phyloP scores from a whole-genome alignment of 73 alveolate genomes.

The Symbiodinium pilosum region DNA sequence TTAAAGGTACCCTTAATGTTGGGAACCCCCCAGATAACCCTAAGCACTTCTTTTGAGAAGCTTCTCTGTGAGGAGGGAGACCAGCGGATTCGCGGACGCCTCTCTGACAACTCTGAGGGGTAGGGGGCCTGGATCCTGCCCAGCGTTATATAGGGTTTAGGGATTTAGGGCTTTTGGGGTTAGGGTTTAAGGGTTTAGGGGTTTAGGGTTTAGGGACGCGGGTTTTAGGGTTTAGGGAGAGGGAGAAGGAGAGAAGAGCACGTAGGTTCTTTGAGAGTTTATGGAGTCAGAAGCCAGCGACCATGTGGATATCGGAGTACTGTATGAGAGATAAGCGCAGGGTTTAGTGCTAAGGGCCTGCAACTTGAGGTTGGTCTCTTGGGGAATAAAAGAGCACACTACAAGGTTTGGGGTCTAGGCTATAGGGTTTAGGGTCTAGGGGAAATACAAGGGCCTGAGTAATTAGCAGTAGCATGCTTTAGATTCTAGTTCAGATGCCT shows the following conservation, averaged over 20 bases:
- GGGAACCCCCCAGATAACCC: no score
- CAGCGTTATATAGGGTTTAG: not conserved
- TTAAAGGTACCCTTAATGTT: not conserved
- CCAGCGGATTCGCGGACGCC: constrained; percentile 90
- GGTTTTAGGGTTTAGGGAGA: not conserved
- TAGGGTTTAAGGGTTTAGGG: not conserved
- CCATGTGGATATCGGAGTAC: no score
- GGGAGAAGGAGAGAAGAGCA: no score
- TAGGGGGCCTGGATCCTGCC: not conserved
- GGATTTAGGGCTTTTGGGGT: not conserved
- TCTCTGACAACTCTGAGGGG: constrained; percentile 38
- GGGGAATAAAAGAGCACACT: no score
- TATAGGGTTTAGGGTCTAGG: not conserved
- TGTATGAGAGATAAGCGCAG: no score
- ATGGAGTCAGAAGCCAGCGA: no score
- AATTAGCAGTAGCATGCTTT: not conserved
- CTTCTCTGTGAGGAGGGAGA: constrained; percentile 47
- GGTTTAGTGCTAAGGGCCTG: no score
- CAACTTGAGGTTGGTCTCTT: no score
- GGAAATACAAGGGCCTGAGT: no score
- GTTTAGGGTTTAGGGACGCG: not conserved
- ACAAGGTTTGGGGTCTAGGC: not conserved
- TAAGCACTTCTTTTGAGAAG: no score
- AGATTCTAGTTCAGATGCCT: not conserved
- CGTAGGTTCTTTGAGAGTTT: no score